Base-by-base conservation (phyloP, 768 basidiomycete genomes). In the Infundibulicybe gibba region DNA sequence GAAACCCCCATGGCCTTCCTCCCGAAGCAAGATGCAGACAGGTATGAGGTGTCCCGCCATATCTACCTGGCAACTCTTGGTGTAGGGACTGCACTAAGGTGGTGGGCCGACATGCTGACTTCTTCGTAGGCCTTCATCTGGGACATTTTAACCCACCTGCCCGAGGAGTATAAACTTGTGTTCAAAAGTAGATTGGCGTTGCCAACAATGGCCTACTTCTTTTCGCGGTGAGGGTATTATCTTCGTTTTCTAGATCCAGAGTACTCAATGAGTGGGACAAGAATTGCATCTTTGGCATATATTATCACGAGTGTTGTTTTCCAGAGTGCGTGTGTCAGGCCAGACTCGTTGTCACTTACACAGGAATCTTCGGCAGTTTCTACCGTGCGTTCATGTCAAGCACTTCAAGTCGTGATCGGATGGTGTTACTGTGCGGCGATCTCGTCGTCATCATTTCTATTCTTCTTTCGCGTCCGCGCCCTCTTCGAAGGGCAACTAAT, bases 391-490 rank as follows among this genome's bases (percentile, higher is more conserved):
- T 45, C 57, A 32, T 67, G 63, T 45, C 44, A 53, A 15, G 56
- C 54, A 12, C 38, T 64, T 19, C 49, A 53, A 44, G 52, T 52
- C 35, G 54, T 48, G 2, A 47, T 57, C 13, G 56, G 55, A 21
- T 43, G 55, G 19, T 52, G 54, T n/a, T 65, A 56, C 33, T 54
- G 56, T 17, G 43, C 65, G 1, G 53, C 60, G 0, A 52, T 59
- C 13, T 51, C 58, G 1, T 56, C 55, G 1, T 60, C 61, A 0
- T 53, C 62, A 1, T 53, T 65, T 12, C 57, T 69, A 4, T 64
- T 69, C 47, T 62, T 68, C 44, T 55, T 64, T 37, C 58, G 65
- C 10, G 63, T 64, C 2, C 58, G 58, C 15, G 63, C 68, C 5
- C 50, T 71, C 19, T 72, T 63, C 51, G 43, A 52, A 6, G 39